Evolutionary conservation across 345 rosid genomes (phyloP), one percentile per base, ranked within the genome.

Genomic region (Arabidopsis thaliana): DNA sequence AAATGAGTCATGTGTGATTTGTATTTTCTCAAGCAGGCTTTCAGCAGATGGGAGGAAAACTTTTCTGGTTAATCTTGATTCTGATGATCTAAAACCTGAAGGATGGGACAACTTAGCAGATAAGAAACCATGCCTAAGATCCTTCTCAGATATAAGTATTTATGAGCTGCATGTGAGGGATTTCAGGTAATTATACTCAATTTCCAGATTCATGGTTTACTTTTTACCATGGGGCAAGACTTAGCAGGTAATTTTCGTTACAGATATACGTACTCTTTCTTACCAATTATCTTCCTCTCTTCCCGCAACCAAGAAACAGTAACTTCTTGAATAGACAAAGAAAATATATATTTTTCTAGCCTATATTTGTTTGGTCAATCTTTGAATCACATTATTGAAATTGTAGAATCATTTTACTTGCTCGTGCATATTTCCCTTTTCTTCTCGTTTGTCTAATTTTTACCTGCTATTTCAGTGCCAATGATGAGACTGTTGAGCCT

Each of bases 81-180:
- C 88, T 46, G 88, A 86, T 59, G 55, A 74, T 77, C 78, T 87
- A 74, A 89, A 88, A 77, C 96, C 96, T 73, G 86, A 89, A 76
- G 86, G 88, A 78, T 94, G 98, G 98, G 87, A 88, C 40, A 82
- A 45, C 75, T 79, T 91, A 77, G 93, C 86, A 7, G 83, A 89
- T 67, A 78, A 83, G 84, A 93, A 93, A 73, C 93, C 91, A 11
- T 58, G 62, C 69, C 6, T 91, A 65, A 72, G 48, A 68, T 88
- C 96, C 25, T 82, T 75, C 75, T 84, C 91, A 3, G 97, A 94
- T 83, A 86, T 86, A 65, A 94, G 93, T 75, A 78, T 94, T 71
- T 91, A 91, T 85, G 98, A 94, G 89, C 82, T 94, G 84, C 98
- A 94, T 81, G 81, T 88, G 69, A 85, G 97, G 83, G 98, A 94